Conservation (phyloP, 129 eudicot genomes). For the Helianthus tuberosus region DNA sequence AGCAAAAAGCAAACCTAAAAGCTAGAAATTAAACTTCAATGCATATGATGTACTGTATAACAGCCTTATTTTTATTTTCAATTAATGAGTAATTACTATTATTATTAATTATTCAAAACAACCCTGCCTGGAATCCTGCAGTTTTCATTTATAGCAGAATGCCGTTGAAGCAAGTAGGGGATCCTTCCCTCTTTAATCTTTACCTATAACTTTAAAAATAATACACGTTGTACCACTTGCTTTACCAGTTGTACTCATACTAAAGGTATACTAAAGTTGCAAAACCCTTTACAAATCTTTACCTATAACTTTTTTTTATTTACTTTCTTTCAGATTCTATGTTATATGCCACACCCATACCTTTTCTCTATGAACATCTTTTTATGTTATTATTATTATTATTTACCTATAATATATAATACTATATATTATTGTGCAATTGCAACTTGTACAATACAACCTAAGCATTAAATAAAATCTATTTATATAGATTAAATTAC, state of each 20-base stretch:
- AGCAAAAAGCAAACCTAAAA: neutral
- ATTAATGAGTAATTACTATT: slow-evolving; percentile 29
- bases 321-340: slow-evolving; percentile 32
- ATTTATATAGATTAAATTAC: no score
- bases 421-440: neutral
- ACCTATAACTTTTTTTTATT: neutral
- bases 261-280: slow-evolving; percentile 15
- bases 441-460: slow-evolving; percentile 15
- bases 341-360: slow-evolving; percentile 17
- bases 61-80: slow-evolving; percentile 17
- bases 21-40: neutral
- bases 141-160: slow-evolving; percentile 44
- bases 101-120: slow-evolving; percentile 32
- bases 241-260: slow-evolving; percentile 5
- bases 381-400: neutral
- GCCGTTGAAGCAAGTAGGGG: slow-evolving; percentile 54
- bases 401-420: no score
- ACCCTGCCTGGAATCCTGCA: slow-evolving; percentile 50
- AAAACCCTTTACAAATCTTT: slow-evolving; percentile 31
- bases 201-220: neutral
- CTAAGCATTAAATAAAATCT: neutral
- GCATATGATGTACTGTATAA: slow-evolving; percentile 15
- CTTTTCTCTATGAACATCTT: slow-evolving; percentile 15
- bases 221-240: slow-evolving; percentile 13
- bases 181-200: slow-evolving; percentile 13